Evolutionary conservation across 805 yeast species (phyloP), one percentile per base, ranked within the genome.

Genomic region (Candida argentea): DNA sequence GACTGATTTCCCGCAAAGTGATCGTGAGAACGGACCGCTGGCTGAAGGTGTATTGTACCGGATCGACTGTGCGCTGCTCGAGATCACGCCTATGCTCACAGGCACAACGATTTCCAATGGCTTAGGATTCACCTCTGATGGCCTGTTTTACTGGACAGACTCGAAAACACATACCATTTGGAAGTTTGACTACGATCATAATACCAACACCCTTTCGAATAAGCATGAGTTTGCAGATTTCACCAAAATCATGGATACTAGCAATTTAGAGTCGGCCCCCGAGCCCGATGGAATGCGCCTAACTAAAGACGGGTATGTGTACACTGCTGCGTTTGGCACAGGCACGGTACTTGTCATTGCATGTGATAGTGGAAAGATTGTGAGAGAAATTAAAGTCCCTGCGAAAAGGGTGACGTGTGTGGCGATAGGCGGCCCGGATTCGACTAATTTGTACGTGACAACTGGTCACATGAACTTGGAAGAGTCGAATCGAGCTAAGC

Each of bases 271-370:
- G 22, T 32, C 40, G 23, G 30, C 36, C 16, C 33, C 76, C 6
- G 91, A 75, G 39, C 95, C 95, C 0, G 96, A 86, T 50, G 96
- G 96, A 13, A 64, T 80, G 38, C 60, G 76, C 15, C 53, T 80
- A 37, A 72, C 80, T 23, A 52, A 52, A 3, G 50, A 61, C 19
- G 76, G 73, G 6, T 61, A 68, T 29, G 45, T 86, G 22, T 80
- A 69, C 53, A 59, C 74, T 4, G 81, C 93, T 1, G 70, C 81
- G 8, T 85, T 78, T 71, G 65, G 75, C 16, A 65, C 79, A 2
- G 48, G 58, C 23, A 47, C 67, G 14, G 73, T 85, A 6, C 63
- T 76, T 25, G 71, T 75, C 40, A 63, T 70, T 35, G 55, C 70
- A 22, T 27, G 55, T 2, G 32, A 49, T 1, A 86, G 85, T 2